Base-by-base conservation (phyloP, 2,329 filamentous ascomycete species). In the Didymella sp. region DNA sequence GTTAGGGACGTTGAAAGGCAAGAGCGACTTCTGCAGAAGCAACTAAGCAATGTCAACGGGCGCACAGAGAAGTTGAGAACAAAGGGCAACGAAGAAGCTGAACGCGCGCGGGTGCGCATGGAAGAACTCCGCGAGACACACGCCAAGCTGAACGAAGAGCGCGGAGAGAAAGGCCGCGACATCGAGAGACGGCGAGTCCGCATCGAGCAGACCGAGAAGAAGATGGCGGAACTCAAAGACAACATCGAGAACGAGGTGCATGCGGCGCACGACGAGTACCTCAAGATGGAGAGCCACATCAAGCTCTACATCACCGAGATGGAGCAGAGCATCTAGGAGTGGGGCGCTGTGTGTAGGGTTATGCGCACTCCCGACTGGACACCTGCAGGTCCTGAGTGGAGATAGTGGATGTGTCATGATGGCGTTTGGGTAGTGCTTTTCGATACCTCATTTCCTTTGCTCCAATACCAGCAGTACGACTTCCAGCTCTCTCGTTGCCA, bases 171-270 rank as follows among this genome's bases (percentile, higher is more conserved):
- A 78, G 89, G 89, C 30, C 89, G 91, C 56, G 94, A 98, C 72
- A 96, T 98, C 80, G 95, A 99, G 81, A 87, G 90, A 72, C 84
- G 93, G 68, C 87, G 91, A 66, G 91, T 97, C n/a, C 84, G 93
- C 59, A 98, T 99, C 62, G 95, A 99, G 78, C 92, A 97, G 80
- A 96, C 92, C 8, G 94, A 98, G 84, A 98, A 98, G 81, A 98
- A 98, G 93, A 99, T 98, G 94, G 87, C 90, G 44, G 95, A 99
- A 77, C 84, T 99, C 66, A 98, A 97, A 74, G 95, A 98, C 75
- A 96, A 95, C 69, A 96, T 99, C 61, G 94, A 98, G 73, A 93
- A 89, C 60, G 95, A 99, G 77, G 89, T 98, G 8, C 91, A 95
- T 73, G 87, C 86, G 53, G 92, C 95, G 1, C 87, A 96, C 68